phyloP scores from a whole-genome alignment of 2,329 filamentous ascomycete genomes.

The Fusarium protoensiforme region DNA sequence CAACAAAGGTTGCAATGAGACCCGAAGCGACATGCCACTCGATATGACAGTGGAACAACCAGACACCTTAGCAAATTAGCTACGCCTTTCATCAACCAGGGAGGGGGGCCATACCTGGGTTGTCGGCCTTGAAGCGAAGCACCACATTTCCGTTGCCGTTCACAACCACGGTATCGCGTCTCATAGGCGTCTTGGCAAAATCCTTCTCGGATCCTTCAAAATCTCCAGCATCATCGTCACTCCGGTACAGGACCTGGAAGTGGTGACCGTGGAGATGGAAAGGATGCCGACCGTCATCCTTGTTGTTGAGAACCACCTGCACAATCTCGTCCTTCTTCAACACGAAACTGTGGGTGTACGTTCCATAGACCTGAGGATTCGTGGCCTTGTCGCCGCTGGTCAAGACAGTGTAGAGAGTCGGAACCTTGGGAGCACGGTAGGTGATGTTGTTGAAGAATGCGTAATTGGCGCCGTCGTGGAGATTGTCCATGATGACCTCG shows the following conservation, averaged over 20 bases:
- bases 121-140: conserved; percentile 74
- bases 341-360: conserved; percentile 73
- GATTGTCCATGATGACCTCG: conserved; percentile 70
- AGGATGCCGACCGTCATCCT: conserved; percentile 76
- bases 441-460: conserved; percentile 83
- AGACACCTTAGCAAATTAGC: conserved; percentile 59
- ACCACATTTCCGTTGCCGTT: conserved; percentile 75
- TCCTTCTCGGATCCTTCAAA: conserved; percentile 60
- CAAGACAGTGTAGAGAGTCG: conserved; percentile 81
- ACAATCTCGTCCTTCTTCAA: conserved; percentile 75
- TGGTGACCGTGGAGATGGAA: conserved; percentile 84
- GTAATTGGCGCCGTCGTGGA: conserved; percentile 69
- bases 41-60: conserved; percentile 84
- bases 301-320: conserved; percentile 81
- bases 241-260: conserved; percentile 75
- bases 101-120: conserved; percentile 63
- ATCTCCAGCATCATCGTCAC: conserved; percentile 65
- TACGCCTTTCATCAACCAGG: fast-evolving
- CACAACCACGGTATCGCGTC: conserved; percentile 75
- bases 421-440: conserved; percentile 80
- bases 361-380: conserved; percentile 72
- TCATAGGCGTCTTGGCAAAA: conserved; percentile 68
- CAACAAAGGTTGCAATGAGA: conserved; percentile 73
- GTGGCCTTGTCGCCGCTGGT: conserved; percentile 68
- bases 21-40: conserved; percentile 80